Evolutionary conservation across 2,329 filamentous ascomycete genomes (phyloP).

Genomic region (Neofusicoccum kwambonambiense): DNA sequence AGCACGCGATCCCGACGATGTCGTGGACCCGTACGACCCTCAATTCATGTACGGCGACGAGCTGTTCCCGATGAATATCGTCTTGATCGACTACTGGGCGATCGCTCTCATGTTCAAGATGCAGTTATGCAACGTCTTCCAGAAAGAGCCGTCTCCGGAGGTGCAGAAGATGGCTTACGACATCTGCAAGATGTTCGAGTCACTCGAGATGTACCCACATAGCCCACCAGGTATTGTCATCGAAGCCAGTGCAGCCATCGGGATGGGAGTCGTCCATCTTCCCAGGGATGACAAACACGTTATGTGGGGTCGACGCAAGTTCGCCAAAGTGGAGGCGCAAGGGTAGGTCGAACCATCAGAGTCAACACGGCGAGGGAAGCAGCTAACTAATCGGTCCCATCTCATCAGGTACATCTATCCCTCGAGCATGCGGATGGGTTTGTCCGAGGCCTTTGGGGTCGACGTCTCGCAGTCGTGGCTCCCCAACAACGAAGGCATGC

Average conservation of each 20-base stretch:
- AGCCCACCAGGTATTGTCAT: constrained; percentile 70
- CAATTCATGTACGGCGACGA: constrained; percentile 68
- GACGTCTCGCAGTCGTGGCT: constrained; percentile 85
- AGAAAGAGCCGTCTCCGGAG: constrained; percentile 52
- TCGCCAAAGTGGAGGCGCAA: constrained; percentile 72
- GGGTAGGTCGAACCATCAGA: constrained; percentile 59
- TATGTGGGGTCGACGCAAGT: constrained; percentile 76
- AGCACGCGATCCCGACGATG: constrained; percentile 59
- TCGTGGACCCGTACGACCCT: constrained; percentile 71
- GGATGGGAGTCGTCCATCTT: constrained; percentile 76
- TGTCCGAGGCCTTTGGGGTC: constrained; percentile 74
- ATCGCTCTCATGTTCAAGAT: constrained; percentile 78
- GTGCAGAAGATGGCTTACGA: constrained; percentile 63
- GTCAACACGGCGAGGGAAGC: background rate
- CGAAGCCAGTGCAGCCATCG: constrained; percentile 71
- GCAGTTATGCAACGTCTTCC: constrained; percentile 62
- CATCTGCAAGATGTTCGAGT: constrained; percentile 76
- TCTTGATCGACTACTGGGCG: constrained; percentile 74
- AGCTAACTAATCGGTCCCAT: constrained; percentile 2
- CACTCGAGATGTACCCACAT: constrained; percentile 69
- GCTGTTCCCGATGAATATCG: constrained; percentile 71
- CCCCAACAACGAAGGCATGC: constrained; percentile 74
- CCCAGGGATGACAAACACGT: constrained; percentile 70
- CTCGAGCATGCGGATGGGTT: constrained; percentile 67
- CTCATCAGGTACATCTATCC: constrained; percentile 76